phyloP scores from a whole-genome alignment of 371 early-diverging fungal species.

The Mucor sp. region DNA sequence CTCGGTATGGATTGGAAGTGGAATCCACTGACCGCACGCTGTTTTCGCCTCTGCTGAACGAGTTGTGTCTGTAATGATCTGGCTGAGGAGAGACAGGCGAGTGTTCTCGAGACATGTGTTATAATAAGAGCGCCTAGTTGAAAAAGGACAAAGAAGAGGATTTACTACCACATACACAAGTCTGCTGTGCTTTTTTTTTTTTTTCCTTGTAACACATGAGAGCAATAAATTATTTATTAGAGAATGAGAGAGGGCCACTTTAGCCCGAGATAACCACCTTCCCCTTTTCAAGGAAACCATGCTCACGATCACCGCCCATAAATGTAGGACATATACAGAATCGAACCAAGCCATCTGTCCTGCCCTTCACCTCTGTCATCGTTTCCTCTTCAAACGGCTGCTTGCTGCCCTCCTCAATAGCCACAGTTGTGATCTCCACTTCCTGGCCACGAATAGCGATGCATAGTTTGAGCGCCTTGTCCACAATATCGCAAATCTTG shows the following conservation, averaged over 20 bases:
- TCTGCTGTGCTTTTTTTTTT: background rate
- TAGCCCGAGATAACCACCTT: conserved; percentile 43
- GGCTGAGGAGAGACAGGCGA: background rate
- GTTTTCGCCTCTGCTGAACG: background rate
- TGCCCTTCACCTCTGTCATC: conserved; percentile 42
- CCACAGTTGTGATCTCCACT: conserved; percentile 52
- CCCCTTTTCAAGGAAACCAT: conserved; percentile 52
- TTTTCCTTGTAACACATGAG: background rate
- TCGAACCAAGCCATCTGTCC: conserved; percentile 29
- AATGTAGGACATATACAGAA: conserved; percentile 41
- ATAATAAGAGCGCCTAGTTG: background rate
- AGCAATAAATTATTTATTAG: background rate
- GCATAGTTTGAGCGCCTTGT: conserved; percentile 53
- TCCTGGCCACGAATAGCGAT: conserved; percentile 63
- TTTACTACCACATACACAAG: background rate
- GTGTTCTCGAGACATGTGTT: background rate
- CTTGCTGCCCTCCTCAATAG: conserved; percentile 44
- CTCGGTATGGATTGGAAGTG: background rate
- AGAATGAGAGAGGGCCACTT: background rate
- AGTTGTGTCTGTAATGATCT: conserved; percentile 1
- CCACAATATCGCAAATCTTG: conserved; percentile 58
- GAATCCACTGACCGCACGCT: conserved; percentile 2
- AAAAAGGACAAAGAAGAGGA: background rate
- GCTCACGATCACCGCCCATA: conserved; percentile 42
- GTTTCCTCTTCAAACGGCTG: conserved; percentile 46